Percentiles rank a stretch among this genome's conserved stretches.
These are phyloP conservation scores for Ophiorrhiza pumila DNA, from an alignment of 257 asterid genomes.

Conservation along the genomic window DNA sequence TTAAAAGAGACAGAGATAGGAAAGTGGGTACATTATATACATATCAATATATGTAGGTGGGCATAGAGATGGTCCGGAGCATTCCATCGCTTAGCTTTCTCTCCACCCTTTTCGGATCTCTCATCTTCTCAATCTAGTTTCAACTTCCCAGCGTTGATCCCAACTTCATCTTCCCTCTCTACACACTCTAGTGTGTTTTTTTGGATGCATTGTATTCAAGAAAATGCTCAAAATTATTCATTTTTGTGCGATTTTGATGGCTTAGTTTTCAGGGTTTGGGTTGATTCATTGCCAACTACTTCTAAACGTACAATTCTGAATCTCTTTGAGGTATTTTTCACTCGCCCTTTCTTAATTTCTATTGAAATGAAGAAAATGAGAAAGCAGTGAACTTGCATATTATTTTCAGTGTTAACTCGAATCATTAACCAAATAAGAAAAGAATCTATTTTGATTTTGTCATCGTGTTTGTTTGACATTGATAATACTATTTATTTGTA, in stretches of 20 bases:
- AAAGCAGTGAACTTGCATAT: background rate
- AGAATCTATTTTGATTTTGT: background rate
- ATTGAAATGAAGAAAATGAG: background rate
- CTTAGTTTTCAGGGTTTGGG: slow-evolving; percentile 7
- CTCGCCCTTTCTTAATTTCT: background rate
- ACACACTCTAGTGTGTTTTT: background rate
- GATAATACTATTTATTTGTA: background rate
- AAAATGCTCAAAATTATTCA: background rate
- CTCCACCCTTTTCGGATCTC: slow-evolving; percentile 26
- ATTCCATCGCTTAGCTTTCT: slow-evolving; percentile 17
- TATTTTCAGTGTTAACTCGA: background rate
- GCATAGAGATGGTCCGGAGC: slow-evolving; percentile 22
- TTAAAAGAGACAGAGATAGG: background rate
- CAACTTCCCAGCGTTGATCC: background rate
- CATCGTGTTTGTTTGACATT: background rate
- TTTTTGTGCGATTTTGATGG: background rate
- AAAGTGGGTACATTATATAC: background rate
- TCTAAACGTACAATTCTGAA: background rate
- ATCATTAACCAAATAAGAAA: background rate
- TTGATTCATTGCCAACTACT: background rate
- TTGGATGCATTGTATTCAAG: background rate
- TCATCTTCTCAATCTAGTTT: background rate
- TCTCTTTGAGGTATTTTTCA: slow-evolving; percentile 15
- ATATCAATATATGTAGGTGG: slow-evolving; percentile 8
- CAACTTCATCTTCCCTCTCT: background rate